Conservation (phyloP, 495 filamentous ascomycete species). For the Penicillium arizonense region DNA sequence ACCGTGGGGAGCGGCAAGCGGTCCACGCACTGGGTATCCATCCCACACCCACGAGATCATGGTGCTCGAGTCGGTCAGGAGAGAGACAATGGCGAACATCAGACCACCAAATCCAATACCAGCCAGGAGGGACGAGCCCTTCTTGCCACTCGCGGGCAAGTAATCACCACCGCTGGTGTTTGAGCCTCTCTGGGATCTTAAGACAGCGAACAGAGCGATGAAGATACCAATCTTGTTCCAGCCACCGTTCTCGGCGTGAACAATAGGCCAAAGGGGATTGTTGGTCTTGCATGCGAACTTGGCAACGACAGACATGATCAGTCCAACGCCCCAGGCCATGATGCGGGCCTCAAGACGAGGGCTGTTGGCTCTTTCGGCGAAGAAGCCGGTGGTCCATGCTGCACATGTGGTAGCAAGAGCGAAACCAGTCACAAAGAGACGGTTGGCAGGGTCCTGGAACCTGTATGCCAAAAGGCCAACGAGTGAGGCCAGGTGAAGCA, state of each 20-base stretch:
- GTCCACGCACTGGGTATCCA: constrained; percentile 88
- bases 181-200: constrained; percentile 63
- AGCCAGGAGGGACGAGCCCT: constrained; percentile 70
- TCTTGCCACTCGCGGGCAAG: constrained; percentile 45
- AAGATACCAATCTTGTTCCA: constrained; percentile 83
- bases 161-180: constrained; percentile 52
- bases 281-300: constrained; percentile 97
- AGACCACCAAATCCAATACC: constrained; percentile 78
- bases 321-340: constrained; percentile 74
- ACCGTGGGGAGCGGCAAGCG: constrained; percentile 84
- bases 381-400: constrained; percentile 77
- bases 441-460: constrained; percentile 66
- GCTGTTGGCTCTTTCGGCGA: constrained; percentile 71
- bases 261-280: constrained; percentile 95
- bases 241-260: constrained; percentile 85
- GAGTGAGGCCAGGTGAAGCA: constrained; percentile 73
- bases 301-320: constrained; percentile 79
- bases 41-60: constrained; percentile 99
- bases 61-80: constrained; percentile 95
- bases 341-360: constrained; percentile 76
- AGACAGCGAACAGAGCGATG: constrained; percentile 71
- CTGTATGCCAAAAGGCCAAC: constrained; percentile 77
- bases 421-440: constrained; percentile 79
- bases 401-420: constrained; percentile 76
- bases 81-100: constrained; percentile 87